phyloP scores from a whole-genome alignment of 2,329 filamentous ascomycete genomes.

The Immersiporthe knoxdaviesiana region DNA sequence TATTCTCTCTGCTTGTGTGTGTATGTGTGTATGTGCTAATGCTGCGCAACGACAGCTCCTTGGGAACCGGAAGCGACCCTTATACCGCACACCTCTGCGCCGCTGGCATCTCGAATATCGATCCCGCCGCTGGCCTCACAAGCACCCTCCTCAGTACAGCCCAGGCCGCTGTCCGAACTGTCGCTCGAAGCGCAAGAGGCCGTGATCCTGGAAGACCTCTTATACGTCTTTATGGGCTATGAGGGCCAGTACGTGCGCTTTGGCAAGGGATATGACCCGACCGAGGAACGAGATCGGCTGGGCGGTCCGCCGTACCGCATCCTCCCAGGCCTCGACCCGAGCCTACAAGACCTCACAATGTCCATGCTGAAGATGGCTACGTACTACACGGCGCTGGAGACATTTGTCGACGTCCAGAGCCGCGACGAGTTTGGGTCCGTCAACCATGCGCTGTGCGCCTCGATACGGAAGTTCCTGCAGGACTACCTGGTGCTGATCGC shows the following conservation, averaged over 20 bases:
- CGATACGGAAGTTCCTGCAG: conserved; percentile 86
- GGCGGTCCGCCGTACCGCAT: conserved; percentile 82
- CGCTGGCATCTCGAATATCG: conserved; percentile 65
- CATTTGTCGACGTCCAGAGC: conserved; percentile 93
- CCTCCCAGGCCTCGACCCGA: conserved; percentile 83
- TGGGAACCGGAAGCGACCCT: conserved; percentile 85
- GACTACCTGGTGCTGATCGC: conserved; percentile 93
- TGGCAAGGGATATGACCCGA: conserved; percentile 78
- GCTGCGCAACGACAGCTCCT: conserved; percentile 42
- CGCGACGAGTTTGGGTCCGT: conserved; percentile 91
- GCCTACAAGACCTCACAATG: conserved; percentile 80
- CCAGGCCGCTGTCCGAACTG: conserved; percentile 69
- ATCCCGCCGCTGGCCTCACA: conserved; percentile 72
- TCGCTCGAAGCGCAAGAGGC: conserved; percentile 82
- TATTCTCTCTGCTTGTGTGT: too few species aligned
- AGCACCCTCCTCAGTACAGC: conserved; percentile 70
- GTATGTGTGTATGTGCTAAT: conserved; percentile 33
- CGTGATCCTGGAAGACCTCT: conserved; percentile 83
- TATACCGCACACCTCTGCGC: conserved; percentile 67
- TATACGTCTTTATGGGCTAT: conserved; percentile 97
- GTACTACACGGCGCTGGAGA: conserved; percentile 87
- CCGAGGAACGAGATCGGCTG: conserved; percentile 83
- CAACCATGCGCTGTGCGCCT: conserved; percentile 94
- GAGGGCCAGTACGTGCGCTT: conserved; percentile 98
- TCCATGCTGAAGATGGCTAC: conserved; percentile 95